These are phyloP conservation scores for Mycena alexandri DNA, from an alignment of 768 basidiomycete species.

Conservation along the genomic window DNA sequence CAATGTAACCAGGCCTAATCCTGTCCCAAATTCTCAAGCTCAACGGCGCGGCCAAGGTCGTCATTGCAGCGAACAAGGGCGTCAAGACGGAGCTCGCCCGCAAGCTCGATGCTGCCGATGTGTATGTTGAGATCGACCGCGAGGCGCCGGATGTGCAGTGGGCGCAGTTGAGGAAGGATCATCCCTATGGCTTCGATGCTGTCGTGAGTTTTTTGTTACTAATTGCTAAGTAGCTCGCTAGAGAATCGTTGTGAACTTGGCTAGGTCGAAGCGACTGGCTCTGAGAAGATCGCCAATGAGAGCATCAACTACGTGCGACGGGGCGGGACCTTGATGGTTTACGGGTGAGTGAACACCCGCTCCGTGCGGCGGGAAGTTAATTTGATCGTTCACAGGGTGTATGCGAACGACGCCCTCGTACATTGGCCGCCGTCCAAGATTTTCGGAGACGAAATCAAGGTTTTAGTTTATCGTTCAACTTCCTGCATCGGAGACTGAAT, in stretches of 20 bases:
- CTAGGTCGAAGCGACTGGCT: slow-evolving; percentile 65
- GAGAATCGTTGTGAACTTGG: too few relatives aligned
- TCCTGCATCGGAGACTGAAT: not conserved
- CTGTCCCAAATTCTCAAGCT: slow-evolving; percentile 89
- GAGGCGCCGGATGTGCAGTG: slow-evolving; percentile 82
- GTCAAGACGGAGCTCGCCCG: slow-evolving; percentile 92
- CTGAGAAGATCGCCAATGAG: slow-evolving; percentile 77
- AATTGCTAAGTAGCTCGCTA: too few relatives aligned
- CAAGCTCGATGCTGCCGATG: slow-evolving; percentile 82
- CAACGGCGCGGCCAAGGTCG: slow-evolving; percentile 85
- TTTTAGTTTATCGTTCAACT: slow-evolving; percentile 45
- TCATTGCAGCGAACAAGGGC: slow-evolving; percentile 91
- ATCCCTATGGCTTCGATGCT: slow-evolving; percentile 90
- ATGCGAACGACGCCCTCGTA: slow-evolving; percentile 74
- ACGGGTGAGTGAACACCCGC: slow-evolving; percentile 48
- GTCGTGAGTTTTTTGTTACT: slow-evolving; percentile 49
- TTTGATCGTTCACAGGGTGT: slow-evolving; percentile 58
- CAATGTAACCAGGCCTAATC: slow-evolving; percentile 69
- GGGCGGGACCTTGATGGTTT: slow-evolving; percentile 78
- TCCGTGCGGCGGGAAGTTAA: too few relatives aligned
- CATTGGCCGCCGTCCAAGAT: slow-evolving; percentile 84
- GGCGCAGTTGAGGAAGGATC: slow-evolving; percentile 81
- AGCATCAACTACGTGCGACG: slow-evolving; percentile 82
- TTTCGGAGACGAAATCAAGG: slow-evolving; percentile 79
- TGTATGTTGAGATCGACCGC: slow-evolving; percentile 88